Percentiles rank a stretch among this genome's conserved stretches.
Evolutionary conservation across 257 asterid species (phyloP).

Genomic region (Euphrasia confusa): DNA sequence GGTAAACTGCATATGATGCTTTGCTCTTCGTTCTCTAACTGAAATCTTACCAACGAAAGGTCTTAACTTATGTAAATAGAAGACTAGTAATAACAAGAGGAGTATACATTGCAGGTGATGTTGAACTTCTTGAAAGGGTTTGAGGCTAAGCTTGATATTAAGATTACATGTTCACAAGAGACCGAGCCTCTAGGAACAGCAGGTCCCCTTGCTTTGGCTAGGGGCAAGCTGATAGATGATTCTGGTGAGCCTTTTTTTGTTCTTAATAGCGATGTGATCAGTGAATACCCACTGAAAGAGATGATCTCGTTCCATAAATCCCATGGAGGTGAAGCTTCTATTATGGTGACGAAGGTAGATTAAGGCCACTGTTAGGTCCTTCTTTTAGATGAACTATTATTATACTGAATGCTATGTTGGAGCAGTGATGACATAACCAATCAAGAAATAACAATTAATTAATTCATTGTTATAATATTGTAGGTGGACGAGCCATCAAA

Average conservation of each 20-base stretch:
- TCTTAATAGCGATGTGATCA: slow-evolving; percentile 93
- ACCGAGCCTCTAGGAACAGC: slow-evolving; percentile 99
- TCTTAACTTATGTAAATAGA: neutral
- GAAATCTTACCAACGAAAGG: neutral
- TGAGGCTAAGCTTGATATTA: slow-evolving; percentile 86
- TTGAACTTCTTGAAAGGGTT: slow-evolving; percentile 89
- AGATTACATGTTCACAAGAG: slow-evolving; percentile 93
- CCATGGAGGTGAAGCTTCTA: slow-evolving; percentile 95
- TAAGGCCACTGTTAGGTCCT: neutral
- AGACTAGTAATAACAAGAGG: slow-evolving; percentile 13
- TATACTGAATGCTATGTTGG: slow-evolving; percentile 4
- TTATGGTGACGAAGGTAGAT: slow-evolving; percentile 80
- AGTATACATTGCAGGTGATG: slow-evolving; percentile 56
- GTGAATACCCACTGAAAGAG: slow-evolving; percentile 82
- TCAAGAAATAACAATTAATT: neutral
- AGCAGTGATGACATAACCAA: neutral
- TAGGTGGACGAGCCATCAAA: slow-evolving; percentile 95
- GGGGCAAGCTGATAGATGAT: slow-evolving; percentile 74
- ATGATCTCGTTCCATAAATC: slow-evolving; percentile 91
- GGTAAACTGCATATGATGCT: slow-evolving; percentile 35
- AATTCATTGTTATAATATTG: neutral
- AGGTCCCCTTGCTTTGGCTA: slow-evolving; percentile 97
- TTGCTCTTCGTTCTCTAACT: neutral
- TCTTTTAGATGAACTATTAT: neutral
- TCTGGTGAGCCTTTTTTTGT: slow-evolving; percentile 96